Percentiles rank a stretch among this genome's conserved stretches.
phyloP scores from a whole-genome alignment of 1,284 basidiomycete genomes.

The Puccinia polysora region DNA sequence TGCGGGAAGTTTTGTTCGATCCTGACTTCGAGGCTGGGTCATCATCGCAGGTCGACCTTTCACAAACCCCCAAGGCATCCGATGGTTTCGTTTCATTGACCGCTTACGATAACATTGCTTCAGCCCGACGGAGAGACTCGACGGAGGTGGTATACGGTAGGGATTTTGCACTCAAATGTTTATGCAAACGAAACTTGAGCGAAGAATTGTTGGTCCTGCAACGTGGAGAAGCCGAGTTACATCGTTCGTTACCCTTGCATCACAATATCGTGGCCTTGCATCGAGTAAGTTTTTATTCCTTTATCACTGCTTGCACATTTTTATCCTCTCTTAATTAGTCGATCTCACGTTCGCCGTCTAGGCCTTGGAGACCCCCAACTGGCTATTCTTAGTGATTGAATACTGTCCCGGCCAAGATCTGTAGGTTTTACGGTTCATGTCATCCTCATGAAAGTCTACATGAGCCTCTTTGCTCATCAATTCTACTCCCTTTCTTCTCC shows the following conservation, averaged over 20 bases:
- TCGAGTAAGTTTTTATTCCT: slow-evolving; percentile 47
- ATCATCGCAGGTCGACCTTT: slow-evolving; percentile 44
- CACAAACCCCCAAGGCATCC: slow-evolving; percentile 32
- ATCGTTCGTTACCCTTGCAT: slow-evolving; percentile 85
- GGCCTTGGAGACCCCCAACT: slow-evolving; percentile 73
- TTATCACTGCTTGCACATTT: not conserved
- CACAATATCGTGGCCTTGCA: slow-evolving; percentile 93
- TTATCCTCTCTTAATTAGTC: not conserved
- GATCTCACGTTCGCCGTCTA: slow-evolving; percentile 51
- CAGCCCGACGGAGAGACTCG: slow-evolving; percentile 32
- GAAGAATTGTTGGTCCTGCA: slow-evolving; percentile 65
- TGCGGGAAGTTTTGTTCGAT: slow-evolving; percentile 72
- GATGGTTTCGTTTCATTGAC: slow-evolving; percentile 47
- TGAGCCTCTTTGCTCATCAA: not conserved
- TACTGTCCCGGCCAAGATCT: slow-evolving; percentile 89
- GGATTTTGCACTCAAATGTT: slow-evolving; percentile 91
- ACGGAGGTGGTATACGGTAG: slow-evolving; percentile 61
- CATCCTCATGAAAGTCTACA: not conserved
- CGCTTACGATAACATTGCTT: slow-evolving; percentile 55
- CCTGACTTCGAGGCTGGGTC: slow-evolving; percentile 53
- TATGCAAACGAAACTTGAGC: slow-evolving; percentile 86
- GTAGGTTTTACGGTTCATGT: slow-evolving; percentile 16
- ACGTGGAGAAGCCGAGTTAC: slow-evolving; percentile 70
- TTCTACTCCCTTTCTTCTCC: not conserved
- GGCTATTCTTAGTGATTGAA: slow-evolving; percentile 76